These are phyloP conservation scores for Xylaria sp. DNA, from an alignment of 2,329 filamentous ascomycete genomes.

Conservation along the genomic window DNA sequence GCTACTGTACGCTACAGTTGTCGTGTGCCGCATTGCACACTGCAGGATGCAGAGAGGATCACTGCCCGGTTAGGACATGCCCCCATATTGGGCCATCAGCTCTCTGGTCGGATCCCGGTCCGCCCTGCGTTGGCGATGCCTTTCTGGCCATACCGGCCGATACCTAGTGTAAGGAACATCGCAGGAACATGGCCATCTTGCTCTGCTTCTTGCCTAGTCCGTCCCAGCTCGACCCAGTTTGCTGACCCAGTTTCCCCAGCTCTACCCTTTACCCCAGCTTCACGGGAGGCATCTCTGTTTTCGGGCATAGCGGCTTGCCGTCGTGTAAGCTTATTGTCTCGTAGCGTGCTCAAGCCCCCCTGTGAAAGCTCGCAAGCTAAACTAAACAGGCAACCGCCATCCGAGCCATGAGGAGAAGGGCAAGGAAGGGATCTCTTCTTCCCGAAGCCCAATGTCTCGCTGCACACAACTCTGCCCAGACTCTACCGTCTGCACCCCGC, in stretches of 20 bases:
- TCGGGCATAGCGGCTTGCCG: slow-evolving; percentile 4
- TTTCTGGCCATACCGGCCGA: not conserved
- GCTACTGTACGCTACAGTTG: not conserved
- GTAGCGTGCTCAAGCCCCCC: not conserved
- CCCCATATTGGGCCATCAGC: slow-evolving; percentile 36
- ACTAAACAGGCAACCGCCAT: slow-evolving; percentile 14
- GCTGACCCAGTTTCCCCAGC: slow-evolving; percentile 20
- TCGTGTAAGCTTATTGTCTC: not conserved
- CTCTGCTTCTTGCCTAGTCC: slow-evolving; percentile 15
- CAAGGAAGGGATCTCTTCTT: not conserved
- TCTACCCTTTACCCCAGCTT: slow-evolving; percentile 9
- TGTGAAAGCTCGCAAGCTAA: slow-evolving; percentile 20
- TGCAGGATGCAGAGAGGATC: slow-evolving; percentile 24
- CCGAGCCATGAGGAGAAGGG: not conserved
- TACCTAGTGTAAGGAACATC: not conserved
- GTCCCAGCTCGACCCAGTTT: slow-evolving; percentile 13
- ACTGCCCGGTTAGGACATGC: slow-evolving; percentile 29
- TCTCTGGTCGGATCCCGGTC: slow-evolving; percentile 1
- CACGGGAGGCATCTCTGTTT: slow-evolving; percentile 31
- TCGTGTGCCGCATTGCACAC: not conserved
- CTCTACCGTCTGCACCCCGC: slow-evolving; percentile 8
- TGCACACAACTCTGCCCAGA: not conserved
- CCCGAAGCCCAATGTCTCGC: not conserved
- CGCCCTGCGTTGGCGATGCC: not conserved
- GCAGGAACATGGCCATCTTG: not conserved